phyloP scores from a whole-genome alignment of 164 flowering plant species.

The Platanus orientalis region DNA sequence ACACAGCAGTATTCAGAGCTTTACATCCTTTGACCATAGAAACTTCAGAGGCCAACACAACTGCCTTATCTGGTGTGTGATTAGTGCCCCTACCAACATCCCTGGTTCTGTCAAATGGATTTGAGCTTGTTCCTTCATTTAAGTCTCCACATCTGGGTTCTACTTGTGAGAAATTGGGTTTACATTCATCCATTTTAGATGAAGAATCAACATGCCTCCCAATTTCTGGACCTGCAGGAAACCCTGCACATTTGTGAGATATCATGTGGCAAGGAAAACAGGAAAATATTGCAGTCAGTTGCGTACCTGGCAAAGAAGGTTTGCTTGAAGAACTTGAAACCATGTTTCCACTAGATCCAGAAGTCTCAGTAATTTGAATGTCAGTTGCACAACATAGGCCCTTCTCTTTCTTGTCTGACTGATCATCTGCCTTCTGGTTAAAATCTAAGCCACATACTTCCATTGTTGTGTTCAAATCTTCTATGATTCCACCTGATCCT shows the following conservation, averaged over 20 bases:
- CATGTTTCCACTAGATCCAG: slow-evolving; percentile 4
- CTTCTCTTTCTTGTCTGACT: slow-evolving; percentile 5
- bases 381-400: slow-evolving; percentile 1
- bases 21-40: too few species aligned
- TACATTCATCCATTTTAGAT: slow-evolving; percentile 13
- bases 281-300: slow-evolving; percentile 4
- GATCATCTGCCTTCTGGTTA: slow-evolving; percentile 11
- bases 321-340: slow-evolving; percentile 3
- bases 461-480: slow-evolving; percentile 11
- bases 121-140: slow-evolving; percentile 12
- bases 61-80: too few species aligned
- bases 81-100: too few species aligned
- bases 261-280: neutral
- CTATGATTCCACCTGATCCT: slow-evolving; percentile 24
- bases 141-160: slow-evolving; percentile 9
- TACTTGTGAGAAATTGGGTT: slow-evolving; percentile 11
- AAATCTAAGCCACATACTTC: slow-evolving; percentile 8
- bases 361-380: slow-evolving; percentile 2
- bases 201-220: slow-evolving; percentile 9
- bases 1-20: too few species aligned
- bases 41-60: too few species aligned
- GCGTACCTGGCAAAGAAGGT: slow-evolving; percentile 22
- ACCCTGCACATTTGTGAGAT: slow-evolving; percentile 5
- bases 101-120: too few species aligned
- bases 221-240: slow-evolving; percentile 22